These are phyloP conservation scores for Paecilomyces variotii DNA, from an alignment of 2,329 filamentous ascomycete genomes.

Conservation along the genomic window DNA sequence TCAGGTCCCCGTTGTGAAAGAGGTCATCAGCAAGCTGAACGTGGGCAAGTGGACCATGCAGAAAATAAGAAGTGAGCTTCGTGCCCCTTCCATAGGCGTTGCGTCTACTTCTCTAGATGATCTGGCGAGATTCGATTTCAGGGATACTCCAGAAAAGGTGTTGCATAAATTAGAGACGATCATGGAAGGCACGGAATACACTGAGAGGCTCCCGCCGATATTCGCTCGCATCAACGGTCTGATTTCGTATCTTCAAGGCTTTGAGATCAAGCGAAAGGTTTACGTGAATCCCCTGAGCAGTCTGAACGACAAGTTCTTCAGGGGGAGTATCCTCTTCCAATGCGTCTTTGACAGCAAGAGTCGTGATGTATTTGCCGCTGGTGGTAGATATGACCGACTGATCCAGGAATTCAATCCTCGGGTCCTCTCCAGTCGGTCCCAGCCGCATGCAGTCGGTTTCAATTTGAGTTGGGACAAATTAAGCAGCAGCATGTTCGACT, in stretches of 20 bases:
- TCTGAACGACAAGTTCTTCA: conserved; percentile 86
- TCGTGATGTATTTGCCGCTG: conserved; percentile 79
- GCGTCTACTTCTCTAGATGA: conserved; percentile 87
- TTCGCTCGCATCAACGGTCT: conserved; percentile 76
- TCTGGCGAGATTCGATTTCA: conserved; percentile 82
- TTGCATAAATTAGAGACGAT: conserved; percentile 52
- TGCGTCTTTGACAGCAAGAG: conserved; percentile 80
- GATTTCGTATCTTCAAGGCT: conserved; percentile 64
- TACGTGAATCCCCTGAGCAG: conserved; percentile 80
- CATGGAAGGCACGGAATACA: conserved; percentile 46
- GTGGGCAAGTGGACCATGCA: conserved; percentile 73
- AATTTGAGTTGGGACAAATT: conserved; percentile 83
- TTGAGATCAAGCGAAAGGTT: conserved; percentile 68
- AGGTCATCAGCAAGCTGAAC: conserved; percentile 79
- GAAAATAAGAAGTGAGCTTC: conserved; percentile 72
- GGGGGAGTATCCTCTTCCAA: conserved; percentile 78
- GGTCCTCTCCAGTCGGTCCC: conserved; percentile 52
- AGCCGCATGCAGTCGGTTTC: conserved; percentile 82
- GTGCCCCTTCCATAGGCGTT: conserved; percentile 71
- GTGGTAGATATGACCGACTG: conserved; percentile 83
- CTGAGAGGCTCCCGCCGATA: conserved; percentile 44
- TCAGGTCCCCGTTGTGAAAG: conserved; percentile 65
- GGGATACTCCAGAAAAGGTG: conserved; percentile 63
- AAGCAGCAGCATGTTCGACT: conserved; percentile 52
- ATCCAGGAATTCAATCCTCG: conserved; percentile 76